Base-by-base conservation (phyloP, 805 yeast genomes). In the Hanseniaspora thailandica region DNA sequence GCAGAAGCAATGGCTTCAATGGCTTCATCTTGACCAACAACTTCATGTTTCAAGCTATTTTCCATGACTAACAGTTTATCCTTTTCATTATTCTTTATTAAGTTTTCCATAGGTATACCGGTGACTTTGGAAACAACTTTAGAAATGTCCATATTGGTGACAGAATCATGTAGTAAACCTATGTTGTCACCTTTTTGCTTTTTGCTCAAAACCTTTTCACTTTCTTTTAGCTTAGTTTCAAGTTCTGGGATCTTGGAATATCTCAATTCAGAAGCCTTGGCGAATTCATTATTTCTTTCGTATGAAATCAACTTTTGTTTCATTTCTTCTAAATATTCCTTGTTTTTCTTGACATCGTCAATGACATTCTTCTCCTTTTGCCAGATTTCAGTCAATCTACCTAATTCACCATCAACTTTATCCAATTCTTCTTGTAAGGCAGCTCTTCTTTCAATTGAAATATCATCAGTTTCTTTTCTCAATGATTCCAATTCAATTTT, bases 1-100 rank as follows among this genome's bases (percentile, higher is more conserved):
- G 97, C 96, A 66, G 89, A 95, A 0, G 96, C 76, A 47, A 90
- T 83, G 0, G 95, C 84, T 55, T 77, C 76, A 41, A 93, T 87
- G 0, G 97, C 97, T 63, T 87, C 95, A 63, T 90, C 96, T 68
- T 90, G 98, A 6, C 98, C 97, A 57, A 90, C 80, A 26, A 90
- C 97, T 57, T 86, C 80, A 57, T 76, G 76, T 61, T 79, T 80
- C 59, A 90, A 69, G 0, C 86, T 78, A 5, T 76, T 72, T 66
- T 89, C 97, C 97, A 93, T 93, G 66, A 76, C 84, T 52, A 90
- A 66, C 51, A 90, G 74, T 65, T 89, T 83, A 64, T 90, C 97
- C 69, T 86, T 87, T 64, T 90, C 98, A 46, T 97, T 97, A 22
- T 38, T 50, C 66, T 85, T 85, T 82, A 93, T 76, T 59, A 90